These are phyloP conservation scores for Ilex asprella DNA, from an alignment of 257 asterid species.

Conservation along the genomic window DNA sequence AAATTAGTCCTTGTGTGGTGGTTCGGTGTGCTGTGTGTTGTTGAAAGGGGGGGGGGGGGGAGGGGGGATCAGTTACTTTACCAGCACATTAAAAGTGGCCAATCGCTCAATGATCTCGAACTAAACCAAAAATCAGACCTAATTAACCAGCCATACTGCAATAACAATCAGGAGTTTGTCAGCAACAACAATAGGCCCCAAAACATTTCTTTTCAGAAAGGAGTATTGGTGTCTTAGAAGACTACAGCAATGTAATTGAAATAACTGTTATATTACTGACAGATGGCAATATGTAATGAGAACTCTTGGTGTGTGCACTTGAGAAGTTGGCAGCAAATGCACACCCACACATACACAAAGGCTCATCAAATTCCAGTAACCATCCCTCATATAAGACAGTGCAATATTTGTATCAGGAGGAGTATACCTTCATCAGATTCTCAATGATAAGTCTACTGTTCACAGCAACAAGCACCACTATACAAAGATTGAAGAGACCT, in stretches of 20 bases:
- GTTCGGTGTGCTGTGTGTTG: no score
- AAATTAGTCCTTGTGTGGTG: no score
- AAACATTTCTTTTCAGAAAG: not conserved
- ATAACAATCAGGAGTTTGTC: slow-evolving; percentile 18
- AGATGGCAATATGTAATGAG: not conserved
- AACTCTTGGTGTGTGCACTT: not conserved
- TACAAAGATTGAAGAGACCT: slow-evolving; percentile 94
- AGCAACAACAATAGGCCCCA: slow-evolving; percentile 8
- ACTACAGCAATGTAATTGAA: no score
- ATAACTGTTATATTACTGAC: no score
- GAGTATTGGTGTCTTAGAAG: no score
- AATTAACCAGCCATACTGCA: slow-evolving; percentile 97
- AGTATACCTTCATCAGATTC: slow-evolving; percentile 88
- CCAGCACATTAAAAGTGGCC: slow-evolving; percentile 99
- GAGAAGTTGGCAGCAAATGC: slow-evolving; percentile 6
- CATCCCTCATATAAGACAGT: not conserved
- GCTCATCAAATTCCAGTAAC: no score
- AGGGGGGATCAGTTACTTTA: slow-evolving; percentile 20
- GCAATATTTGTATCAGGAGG: slow-evolving; percentile 5
- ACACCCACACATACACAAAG: no score
- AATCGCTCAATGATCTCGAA: slow-evolving; percentile 76
- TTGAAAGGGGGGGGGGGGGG: no score
- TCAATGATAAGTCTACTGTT: slow-evolving; percentile 96
- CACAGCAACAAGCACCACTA: slow-evolving; percentile 98
- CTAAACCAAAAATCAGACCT: slow-evolving; percentile 85